phyloP scores from a whole-genome alignment of 2,329 filamentous ascomycete genomes.

The Bimuria novae-zelandiae region DNA sequence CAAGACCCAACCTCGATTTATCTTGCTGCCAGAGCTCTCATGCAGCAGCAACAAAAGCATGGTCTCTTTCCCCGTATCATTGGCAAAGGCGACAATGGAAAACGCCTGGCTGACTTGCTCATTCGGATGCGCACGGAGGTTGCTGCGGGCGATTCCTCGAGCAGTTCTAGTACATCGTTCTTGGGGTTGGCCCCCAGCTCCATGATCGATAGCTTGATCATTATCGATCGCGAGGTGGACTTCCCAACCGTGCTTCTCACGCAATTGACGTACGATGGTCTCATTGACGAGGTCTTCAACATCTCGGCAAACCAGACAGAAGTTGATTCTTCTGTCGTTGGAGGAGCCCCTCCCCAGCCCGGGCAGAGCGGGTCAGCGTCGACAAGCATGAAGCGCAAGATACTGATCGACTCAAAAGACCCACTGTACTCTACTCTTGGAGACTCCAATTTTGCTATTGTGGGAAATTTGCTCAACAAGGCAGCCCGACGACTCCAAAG shows the following conservation, averaged over 20 bases:
- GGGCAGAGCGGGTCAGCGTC: constrained; percentile 53
- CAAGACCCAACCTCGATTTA: constrained; percentile 93
- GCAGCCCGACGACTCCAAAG: constrained; percentile 83
- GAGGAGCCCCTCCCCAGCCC: constrained; percentile 66
- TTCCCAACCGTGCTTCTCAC: constrained; percentile 90
- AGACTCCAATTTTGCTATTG: constrained; percentile 93
- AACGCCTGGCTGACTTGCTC: constrained; percentile 83
- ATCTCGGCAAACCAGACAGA: constrained; percentile 93
- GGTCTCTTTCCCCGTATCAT: constrained; percentile 93
- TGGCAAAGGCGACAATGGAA: constrained; percentile 94
- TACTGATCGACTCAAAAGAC: constrained; percentile 86
- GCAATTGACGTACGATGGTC: constrained; percentile 93
- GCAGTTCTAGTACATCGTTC: constrained; percentile 57
- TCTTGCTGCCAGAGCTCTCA: constrained; percentile 85
- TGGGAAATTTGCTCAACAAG: constrained; percentile 86
- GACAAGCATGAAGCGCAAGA: constrained; percentile 76
- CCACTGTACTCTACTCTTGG: constrained; percentile 85
- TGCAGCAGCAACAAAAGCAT: constrained; percentile 89
- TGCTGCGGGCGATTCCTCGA: constrained; percentile 73
- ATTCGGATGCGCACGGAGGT: constrained; percentile 91
- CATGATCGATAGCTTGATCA: constrained; percentile 85
- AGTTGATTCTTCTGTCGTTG: constrained; percentile 87
- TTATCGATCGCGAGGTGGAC: constrained; percentile 94
- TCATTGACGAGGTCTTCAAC: constrained; percentile 91
- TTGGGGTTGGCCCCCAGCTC: constrained; percentile 82